These are phyloP conservation scores for Flaveria bidentis DNA, from an alignment of 129 eudicot species.

Conservation along the genomic window DNA sequence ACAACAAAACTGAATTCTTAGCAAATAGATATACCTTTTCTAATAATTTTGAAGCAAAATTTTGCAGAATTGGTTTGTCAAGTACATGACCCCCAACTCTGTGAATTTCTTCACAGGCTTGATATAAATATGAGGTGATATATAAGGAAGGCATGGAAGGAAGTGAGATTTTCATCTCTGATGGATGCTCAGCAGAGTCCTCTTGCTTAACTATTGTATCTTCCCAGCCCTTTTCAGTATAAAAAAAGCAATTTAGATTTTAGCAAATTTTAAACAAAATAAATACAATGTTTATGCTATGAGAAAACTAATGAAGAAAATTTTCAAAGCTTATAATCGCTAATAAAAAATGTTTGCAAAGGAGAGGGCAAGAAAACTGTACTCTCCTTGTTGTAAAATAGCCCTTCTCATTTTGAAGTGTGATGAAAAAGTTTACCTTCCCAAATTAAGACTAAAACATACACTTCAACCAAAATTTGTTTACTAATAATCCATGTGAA, in stretches of 20 bases:
- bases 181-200: conserved; percentile 58
- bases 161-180: conserved; percentile 88
- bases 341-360: background rate
- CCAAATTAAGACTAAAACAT: background rate
- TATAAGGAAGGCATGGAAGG: conserved; percentile 92
- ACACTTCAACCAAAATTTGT: background rate
- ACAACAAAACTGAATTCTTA: background rate
- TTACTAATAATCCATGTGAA: background rate
- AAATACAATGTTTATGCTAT: background rate
- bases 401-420: background rate
- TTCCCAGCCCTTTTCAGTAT: conserved; percentile 84
- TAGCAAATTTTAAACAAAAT: background rate
- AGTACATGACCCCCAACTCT: conserved; percentile 94
- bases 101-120: conserved; percentile 94
- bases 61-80: conserved; percentile 73
- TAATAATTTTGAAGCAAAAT: conserved; percentile 67
- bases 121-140: conserved; percentile 67
- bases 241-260: conserved; percentile 1
- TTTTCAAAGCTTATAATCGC: background rate
- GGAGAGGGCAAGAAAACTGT: background rate
- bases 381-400: background rate
- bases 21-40: conserved; percentile 58
- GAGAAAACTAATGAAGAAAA: background rate
- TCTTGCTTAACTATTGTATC: conserved; percentile 87
- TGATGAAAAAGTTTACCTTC: background rate